Conservation (phyloP, 768 basidiomycete species). For the Leccinellum albellum region DNA sequence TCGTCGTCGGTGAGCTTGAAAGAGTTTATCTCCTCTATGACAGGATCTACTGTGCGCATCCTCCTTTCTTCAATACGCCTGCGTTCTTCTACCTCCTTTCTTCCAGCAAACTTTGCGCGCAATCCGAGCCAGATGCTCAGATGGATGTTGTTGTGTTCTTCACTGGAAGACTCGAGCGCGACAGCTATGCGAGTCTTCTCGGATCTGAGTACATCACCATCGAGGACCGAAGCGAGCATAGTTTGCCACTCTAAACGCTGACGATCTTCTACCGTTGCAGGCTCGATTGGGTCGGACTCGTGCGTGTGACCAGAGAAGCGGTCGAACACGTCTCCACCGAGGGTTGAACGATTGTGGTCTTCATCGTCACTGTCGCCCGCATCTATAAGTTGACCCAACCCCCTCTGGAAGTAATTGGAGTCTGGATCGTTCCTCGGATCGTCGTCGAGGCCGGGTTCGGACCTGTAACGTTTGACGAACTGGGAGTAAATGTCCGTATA, state of each 20-base stretch:
- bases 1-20: constrained; percentile 59
- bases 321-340: constrained; percentile 45
- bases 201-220: constrained; percentile 90
- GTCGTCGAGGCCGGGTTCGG: constrained; percentile 56
- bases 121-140: constrained; percentile 86
- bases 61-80: constrained; percentile 80
- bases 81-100: constrained; percentile 79
- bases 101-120: constrained; percentile 78
- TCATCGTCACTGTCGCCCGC: constrained; percentile 79
- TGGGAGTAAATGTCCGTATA: constrained; percentile 72
- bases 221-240: constrained; percentile 89
- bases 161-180: constrained; percentile 63
- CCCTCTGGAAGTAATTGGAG: constrained; percentile 74
- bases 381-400: constrained; percentile 62
- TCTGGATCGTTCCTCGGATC: constrained; percentile 80
- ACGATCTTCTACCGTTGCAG: constrained; percentile 67
- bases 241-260: constrained; percentile 94
- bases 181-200: constrained; percentile 92
- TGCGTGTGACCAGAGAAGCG: constrained; percentile 49
- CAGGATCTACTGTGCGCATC: constrained; percentile 71
- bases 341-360: constrained; percentile 43
- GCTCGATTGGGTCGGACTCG: constrained; percentile 62
- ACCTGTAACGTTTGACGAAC: constrained; percentile 73
- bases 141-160: constrained; percentile 65
- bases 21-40: constrained; percentile 77